Percentiles rank a stretch among this genome's conserved stretches.
Conservation (phyloP, 176 grass and related monocot species). For the Ensete ventricosum region DNA sequence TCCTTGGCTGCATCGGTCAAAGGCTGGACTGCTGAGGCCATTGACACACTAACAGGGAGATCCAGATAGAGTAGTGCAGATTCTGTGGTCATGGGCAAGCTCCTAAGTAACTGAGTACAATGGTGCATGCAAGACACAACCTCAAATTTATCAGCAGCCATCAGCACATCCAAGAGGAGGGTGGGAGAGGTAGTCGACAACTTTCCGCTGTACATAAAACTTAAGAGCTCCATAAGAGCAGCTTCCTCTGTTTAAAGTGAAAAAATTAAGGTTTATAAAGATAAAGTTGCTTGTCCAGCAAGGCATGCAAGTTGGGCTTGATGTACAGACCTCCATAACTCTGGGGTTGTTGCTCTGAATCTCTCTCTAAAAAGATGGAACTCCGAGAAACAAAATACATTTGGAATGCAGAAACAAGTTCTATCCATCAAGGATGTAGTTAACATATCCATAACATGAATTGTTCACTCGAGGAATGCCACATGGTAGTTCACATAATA, state of each 20-base stretch:
- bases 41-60: conserved; percentile 76
- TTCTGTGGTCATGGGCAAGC: conserved; percentile 91
- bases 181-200: conserved; percentile 18
- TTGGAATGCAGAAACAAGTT: neutral
- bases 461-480: neutral
- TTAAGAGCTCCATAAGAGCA: conserved; percentile 26
- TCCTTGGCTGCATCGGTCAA: conserved; percentile 20
- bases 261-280: neutral
- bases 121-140: conserved; percentile 91
- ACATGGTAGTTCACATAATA: neutral
- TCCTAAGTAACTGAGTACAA: conserved; percentile 82
- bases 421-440: neutral
- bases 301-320: neutral
- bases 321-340: neutral
- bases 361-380: neutral
- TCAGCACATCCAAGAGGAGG: conserved; percentile 20
- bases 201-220: conserved; percentile 32
- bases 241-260: conserved; percentile 23
- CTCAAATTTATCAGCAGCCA: conserved; percentile 97
- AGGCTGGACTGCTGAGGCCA: conserved; percentile 33
- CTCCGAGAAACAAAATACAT: neutral
- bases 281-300: neutral
- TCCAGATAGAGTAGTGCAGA: conserved; percentile 91
- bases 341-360: neutral
- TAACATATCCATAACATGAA: neutral